These are phyloP conservation scores for Suhomyces atakaporum DNA, from an alignment of 1,139 yeast genomes.

Conservation along the genomic window DNA sequence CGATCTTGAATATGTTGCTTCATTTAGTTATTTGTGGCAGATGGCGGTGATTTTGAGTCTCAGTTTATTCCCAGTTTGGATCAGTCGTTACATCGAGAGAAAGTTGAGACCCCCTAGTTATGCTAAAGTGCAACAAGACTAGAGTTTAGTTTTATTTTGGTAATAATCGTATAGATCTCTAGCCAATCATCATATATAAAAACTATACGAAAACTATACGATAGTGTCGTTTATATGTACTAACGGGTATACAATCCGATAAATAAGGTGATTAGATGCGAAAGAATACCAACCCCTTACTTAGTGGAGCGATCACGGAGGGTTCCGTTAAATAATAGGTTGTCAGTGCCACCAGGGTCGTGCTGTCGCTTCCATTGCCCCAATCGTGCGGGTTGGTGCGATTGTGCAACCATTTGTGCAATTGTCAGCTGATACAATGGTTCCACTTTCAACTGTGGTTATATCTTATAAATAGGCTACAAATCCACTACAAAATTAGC, in stretches of 20 bases:
- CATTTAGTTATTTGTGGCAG: constrained; percentile 71
- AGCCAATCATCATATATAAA: too few species aligned
- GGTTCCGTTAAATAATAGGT: too few species aligned
- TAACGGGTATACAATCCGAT: too few species aligned
- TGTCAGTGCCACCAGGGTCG: not conserved
- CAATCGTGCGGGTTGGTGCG: not conserved
- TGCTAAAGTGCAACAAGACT: constrained; percentile 89
- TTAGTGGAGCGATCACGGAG: too few species aligned
- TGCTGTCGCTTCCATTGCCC: not conserved
- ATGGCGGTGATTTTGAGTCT: constrained; percentile 60
- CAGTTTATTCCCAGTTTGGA: constrained; percentile 89
- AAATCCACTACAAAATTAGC: not conserved
- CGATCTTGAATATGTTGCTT: constrained; percentile 63
- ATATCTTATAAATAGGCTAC: constrained; percentile 7
- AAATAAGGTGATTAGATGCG: too few species aligned
- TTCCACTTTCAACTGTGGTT: constrained; percentile 12
- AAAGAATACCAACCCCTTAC: too few species aligned
- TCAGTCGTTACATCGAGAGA: constrained; percentile 71
- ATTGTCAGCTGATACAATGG: constrained; percentile 14
- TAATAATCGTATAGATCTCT: too few species aligned
- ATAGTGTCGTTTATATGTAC: too few species aligned
- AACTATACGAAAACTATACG: too few species aligned
- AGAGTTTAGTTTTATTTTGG: constrained; percentile 6
- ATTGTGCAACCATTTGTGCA: constrained; percentile 4
- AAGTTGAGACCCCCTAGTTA: constrained; percentile 89